Conservation (phyloP, 2,329 filamentous ascomycete species). For the Ascochyta viciae-villosae region DNA sequence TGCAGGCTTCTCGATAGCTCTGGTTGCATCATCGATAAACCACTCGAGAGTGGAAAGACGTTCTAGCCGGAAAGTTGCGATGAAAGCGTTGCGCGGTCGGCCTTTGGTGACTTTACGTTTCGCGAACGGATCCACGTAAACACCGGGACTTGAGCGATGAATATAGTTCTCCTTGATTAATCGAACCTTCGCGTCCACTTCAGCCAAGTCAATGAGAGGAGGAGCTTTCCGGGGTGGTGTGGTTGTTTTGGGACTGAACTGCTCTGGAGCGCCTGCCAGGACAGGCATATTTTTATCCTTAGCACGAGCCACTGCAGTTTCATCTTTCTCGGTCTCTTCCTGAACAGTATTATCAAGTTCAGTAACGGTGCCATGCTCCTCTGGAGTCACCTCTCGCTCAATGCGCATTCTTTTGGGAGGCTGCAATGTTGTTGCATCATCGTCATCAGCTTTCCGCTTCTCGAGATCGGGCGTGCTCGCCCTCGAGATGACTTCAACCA, state of each 20-base stretch:
- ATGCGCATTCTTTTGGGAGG: constrained; percentile 3
- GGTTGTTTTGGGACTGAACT: background rate
- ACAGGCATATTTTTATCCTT: background rate
- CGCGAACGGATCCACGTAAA: constrained; percentile 56
- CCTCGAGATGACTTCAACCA: background rate
- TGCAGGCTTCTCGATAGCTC: background rate
- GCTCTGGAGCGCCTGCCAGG: background rate
- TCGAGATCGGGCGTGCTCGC: background rate
- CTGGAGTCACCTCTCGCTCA: background rate
- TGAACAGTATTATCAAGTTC: background rate
- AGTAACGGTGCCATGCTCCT: background rate
- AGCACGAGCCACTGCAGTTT: background rate
- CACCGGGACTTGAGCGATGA: constrained; percentile 42
- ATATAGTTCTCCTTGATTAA: constrained; percentile 39
- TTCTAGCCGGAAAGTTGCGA: constrained; percentile 52
- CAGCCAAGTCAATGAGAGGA: background rate
- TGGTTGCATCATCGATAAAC: constrained; percentile 29
- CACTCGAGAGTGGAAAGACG: constrained; percentile 46
- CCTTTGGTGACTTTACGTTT: constrained; percentile 48
- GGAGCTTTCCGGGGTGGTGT: background rate
- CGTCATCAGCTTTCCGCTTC: constrained; percentile 7
- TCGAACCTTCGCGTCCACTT: background rate
- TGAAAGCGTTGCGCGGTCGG: constrained; percentile 52
- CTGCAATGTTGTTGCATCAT: background rate
- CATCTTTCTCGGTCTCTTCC: background rate